Evolutionary conservation across 441 rosid genomes (phyloP).

Genomic region (Omphalea diandra): DNA sequence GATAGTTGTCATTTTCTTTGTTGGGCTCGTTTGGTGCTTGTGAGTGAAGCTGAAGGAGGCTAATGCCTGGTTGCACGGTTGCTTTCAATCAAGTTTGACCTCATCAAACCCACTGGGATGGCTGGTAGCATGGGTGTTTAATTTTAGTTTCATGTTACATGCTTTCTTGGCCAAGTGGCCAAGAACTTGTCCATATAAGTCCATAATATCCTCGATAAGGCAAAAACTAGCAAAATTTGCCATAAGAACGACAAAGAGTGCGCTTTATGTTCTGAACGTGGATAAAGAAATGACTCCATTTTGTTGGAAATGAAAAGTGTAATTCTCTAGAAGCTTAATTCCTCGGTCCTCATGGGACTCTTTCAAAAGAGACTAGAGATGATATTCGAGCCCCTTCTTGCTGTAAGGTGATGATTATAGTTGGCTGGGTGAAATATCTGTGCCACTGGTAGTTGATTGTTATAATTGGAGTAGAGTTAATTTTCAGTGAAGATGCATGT

Average conservation of each 20-base stretch:
- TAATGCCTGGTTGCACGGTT: slow-evolving; percentile 29
- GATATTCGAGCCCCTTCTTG: background rate
- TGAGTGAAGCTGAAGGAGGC: slow-evolving; percentile 37
- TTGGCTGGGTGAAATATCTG: background rate
- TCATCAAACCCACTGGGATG: background rate
- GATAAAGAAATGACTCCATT: background rate
- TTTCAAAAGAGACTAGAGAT: background rate
- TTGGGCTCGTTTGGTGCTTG: slow-evolving; percentile 27
- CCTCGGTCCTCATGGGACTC: background rate
- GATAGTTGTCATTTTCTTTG: slow-evolving; percentile 8
- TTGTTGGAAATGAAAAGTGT: background rate
- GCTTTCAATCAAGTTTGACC: slow-evolving; percentile 32
- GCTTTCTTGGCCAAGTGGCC: background rate
- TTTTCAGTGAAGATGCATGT: background rate
- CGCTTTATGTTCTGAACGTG: background rate
- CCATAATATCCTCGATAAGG: background rate
- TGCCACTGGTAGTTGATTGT: background rate
- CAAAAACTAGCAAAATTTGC: background rate
- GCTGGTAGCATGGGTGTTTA: background rate
- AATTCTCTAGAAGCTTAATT: background rate
- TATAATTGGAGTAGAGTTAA: background rate
- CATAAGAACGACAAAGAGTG: background rate
- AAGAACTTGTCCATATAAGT: no score
- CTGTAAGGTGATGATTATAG: background rate
- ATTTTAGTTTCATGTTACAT: background rate